Percentiles rank a stretch among this genome's conserved stretches.
phyloP scores from a whole-genome alignment of 2,329 filamentous ascomycete genomes.

The Aspergillus jensenii region DNA sequence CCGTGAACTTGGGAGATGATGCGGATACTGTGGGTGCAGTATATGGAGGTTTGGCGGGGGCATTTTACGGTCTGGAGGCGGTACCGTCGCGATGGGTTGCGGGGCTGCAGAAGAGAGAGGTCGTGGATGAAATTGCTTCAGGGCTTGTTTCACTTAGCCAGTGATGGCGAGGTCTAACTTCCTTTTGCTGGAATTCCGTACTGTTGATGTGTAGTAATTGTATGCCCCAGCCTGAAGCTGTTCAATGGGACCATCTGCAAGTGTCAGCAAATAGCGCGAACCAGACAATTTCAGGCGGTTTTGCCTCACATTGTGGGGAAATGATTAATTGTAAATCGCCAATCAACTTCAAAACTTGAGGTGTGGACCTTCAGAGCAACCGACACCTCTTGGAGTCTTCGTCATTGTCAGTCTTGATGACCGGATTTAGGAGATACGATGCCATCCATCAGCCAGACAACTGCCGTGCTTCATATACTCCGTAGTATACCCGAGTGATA shows the following conservation, averaged over 20 bases:
- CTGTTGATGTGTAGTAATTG: neutral
- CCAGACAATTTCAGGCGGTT: neutral
- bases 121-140: neutral
- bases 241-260: neutral
- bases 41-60: conserved; percentile 45
- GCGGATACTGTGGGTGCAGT: conserved; percentile 47
- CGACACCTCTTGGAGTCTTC: no score
- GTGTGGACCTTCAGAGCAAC: neutral
- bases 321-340: no score
- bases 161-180: neutral
- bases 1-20: conserved; percentile 46
- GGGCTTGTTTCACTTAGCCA: neutral
- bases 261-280: conserved; percentile 6
- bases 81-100: conserved; percentile 34
- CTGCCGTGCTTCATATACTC: neutral
- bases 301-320: neutral
- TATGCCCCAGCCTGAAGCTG: neutral
- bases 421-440: neutral
- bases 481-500: neutral
- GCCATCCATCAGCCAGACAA: neutral
- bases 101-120: conserved; percentile 23
- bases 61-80: conserved; percentile 39
- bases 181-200: no score
- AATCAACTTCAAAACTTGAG: neutral
- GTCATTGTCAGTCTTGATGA: neutral